Evolutionary conservation across 192 early-diverging fungal species (phyloP).

Genomic region (Spizellomyces sp.): DNA sequence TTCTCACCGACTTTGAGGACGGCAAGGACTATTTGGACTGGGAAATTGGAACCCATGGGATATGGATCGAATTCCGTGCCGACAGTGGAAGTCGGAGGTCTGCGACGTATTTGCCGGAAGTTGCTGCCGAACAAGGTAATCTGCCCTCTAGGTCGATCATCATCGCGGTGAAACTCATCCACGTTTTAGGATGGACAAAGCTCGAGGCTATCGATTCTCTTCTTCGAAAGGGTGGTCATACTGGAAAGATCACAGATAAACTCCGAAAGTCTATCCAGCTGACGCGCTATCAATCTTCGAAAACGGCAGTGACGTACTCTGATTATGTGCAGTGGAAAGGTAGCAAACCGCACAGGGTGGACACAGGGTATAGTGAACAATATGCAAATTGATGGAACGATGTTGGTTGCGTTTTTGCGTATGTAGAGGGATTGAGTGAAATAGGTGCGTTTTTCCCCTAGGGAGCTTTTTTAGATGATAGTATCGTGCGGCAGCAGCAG

Average conservation of each 20-base stretch:
- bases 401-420: too few relatives aligned
- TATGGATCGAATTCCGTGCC: constrained; percentile 85
- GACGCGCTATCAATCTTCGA: constrained; percentile 83
- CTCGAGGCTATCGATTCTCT: constrained; percentile 81
- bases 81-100: constrained; percentile 48
- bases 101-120: constrained; percentile 92
- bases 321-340: constrained; percentile 60
- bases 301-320: constrained; percentile 66
- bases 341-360: too few relatives aligned
- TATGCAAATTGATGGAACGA: too few relatives aligned
- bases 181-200: constrained; percentile 73
- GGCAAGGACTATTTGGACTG: constrained; percentile 78
- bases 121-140: constrained; percentile 77
- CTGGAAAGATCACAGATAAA: constrained; percentile 59
- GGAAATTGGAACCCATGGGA: constrained; percentile 89
- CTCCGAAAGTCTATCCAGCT: constrained; percentile 65
- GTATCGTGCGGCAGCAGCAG: too few relatives aligned
- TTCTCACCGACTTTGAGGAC: constrained; percentile 87
- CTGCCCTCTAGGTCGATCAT: neutral
- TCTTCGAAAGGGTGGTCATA: constrained; percentile 83
- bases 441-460: too few relatives aligned
- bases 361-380: too few relatives aligned
- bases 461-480: too few relatives aligned
- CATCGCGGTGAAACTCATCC: neutral
- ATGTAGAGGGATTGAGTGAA: too few relatives aligned